Conservation (phyloP, 345 rosid species). For the Ceriops zippeliana region DNA sequence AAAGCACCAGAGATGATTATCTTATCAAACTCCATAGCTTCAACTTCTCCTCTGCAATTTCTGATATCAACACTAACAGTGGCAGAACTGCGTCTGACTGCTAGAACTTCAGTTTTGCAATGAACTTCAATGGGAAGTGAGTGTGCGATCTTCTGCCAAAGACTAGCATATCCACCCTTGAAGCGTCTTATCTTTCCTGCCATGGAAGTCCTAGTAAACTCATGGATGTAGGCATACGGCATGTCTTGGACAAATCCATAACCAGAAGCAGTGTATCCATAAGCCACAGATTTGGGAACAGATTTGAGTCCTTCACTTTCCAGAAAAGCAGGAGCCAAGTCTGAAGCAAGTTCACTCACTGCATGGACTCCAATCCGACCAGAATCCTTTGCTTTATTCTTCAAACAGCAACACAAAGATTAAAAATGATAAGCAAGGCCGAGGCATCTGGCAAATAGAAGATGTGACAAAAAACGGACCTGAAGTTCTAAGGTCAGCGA, state of each 20-base stretch:
- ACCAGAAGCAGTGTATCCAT: constrained; percentile 75
- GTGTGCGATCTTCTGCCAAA: constrained; percentile 49
- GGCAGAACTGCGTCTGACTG: constrained; percentile 36
- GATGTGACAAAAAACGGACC: constrained; percentile 29
- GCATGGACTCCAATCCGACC: constrained; percentile 55
- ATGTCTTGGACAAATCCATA: constrained; percentile 65
- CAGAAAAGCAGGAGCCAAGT: constrained; percentile 45
- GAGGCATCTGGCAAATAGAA: neutral
- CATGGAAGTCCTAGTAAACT: constrained; percentile 67
- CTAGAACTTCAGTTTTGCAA: constrained; percentile 44
- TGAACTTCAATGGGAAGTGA: constrained; percentile 44
- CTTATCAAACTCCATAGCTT: constrained; percentile 51
- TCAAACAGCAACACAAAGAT: constrained; percentile 5
- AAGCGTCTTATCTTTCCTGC: constrained; percentile 66
- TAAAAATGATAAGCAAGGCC: neutral
- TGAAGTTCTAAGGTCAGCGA: constrained; percentile 57
- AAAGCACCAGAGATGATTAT: constrained; percentile 55
- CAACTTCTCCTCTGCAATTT: constrained; percentile 31
- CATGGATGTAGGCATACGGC: constrained; percentile 67
- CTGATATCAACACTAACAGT: constrained; percentile 36
- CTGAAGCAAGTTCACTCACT: constrained; percentile 57
- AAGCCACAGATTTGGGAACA: constrained; percentile 54
- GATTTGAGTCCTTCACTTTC: constrained; percentile 40
- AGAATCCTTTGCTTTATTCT: constrained; percentile 56
- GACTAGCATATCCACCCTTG: constrained; percentile 53